Percentiles rank a stretch among this genome's conserved stretches.
Evolutionary conservation across 192 early-diverging fungal species (phyloP).

Genomic region (Coemansia sp.): DNA sequence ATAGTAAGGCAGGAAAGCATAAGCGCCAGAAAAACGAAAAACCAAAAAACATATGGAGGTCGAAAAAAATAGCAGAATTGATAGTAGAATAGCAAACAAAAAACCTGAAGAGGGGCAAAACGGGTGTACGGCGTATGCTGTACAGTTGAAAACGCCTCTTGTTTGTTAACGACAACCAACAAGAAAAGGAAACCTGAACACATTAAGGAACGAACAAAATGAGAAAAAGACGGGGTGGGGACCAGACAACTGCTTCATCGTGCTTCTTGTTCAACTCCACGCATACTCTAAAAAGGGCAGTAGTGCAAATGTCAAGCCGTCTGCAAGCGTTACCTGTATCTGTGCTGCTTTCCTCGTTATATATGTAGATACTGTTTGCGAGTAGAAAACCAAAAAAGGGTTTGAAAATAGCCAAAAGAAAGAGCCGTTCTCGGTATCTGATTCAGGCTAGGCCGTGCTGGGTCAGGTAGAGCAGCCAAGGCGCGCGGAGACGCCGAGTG

Average conservation of each 20-base stretch:
- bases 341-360: slow-evolving; percentile 7
- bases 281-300: slow-evolving; percentile 8
- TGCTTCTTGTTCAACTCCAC: neutral
- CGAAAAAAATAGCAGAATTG: slow-evolving; percentile 3
- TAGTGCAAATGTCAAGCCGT: slow-evolving; percentile 6
- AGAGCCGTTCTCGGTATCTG: neutral
- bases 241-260: neutral
- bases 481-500: neutral
- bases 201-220: neutral
- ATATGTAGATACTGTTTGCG: slow-evolving; percentile 10
- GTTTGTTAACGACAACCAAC: slow-evolving; percentile 20
- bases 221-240: neutral
- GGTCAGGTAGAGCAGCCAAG: neutral
- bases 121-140: neutral
- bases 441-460: neutral
- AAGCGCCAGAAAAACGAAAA: neutral
- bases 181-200: too few relatives aligned
- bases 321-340: slow-evolving; percentile 38
- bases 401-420: neutral
- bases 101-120: neutral
- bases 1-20: neutral
- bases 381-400: neutral
- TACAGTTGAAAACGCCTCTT: neutral
- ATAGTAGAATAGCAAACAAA: neutral
- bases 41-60: neutral